Evolutionary conservation across 768 basidiomycete species (phyloP), one percentile per base, ranked within the genome.

Genomic region (Russula vinacea): DNA sequence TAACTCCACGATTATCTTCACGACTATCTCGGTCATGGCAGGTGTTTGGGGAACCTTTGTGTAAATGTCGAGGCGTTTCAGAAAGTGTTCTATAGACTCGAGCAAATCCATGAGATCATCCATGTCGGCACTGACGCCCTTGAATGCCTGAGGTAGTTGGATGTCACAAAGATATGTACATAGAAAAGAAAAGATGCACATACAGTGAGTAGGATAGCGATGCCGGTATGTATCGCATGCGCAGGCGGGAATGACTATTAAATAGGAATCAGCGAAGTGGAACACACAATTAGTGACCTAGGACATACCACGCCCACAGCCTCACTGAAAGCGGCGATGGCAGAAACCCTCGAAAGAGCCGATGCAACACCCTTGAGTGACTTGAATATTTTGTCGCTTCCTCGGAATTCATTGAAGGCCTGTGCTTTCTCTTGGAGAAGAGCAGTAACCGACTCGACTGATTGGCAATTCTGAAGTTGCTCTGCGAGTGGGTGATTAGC

Each of bases 211-310:
- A 45, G n/a, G 10, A 45, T 11, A 10, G 9, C 44, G 10, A 45
- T 19, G 44, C 44, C 44, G 11, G n/a, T 45, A 45, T 45, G 19
- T 45, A 45, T 45, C 13, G 50, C 50, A 14, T 29, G 1, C 6
- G 50, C 26, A 51, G 50, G 50, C 8, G 35, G 10, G 35, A 35
- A 8, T 10, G 35, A 35, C 50, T 51, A 8, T 32, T 2, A 16
- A 9, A 29, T 3, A 51, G 3, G 78, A 87, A 29, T 49, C 17
- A 49, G 13, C n/a, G n/a, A 3, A 1, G 47, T 49, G 24, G 47
- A 26, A 49, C n/a, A 45, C n/a, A 0, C 9, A 10, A 45, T 45
- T 19, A 9, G n/a, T n/a, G 3, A 19, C 44, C 40, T n/a, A 3
- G 37, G 13, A 24, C 53, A 22, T 24, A 54, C 53, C n/a, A 16